These are phyloP conservation scores for Obelidium mucronatum DNA, from an alignment of 192 early-diverging fungal species.

Conservation along the genomic window DNA sequence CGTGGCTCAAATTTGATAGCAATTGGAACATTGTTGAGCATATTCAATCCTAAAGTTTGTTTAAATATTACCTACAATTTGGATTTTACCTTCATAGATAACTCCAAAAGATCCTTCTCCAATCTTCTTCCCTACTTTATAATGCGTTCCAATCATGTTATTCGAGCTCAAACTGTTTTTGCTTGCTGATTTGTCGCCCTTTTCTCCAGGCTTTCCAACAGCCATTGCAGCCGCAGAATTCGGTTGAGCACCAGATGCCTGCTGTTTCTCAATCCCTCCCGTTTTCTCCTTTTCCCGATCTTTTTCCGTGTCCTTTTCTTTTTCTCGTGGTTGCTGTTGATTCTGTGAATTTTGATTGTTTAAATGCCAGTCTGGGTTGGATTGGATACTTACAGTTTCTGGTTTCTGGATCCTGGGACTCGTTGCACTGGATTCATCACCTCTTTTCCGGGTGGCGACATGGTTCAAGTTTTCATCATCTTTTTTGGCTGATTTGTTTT, in stretches of 20 bases:
- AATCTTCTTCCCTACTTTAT: conserved; percentile 90
- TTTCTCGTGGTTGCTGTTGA: neutral
- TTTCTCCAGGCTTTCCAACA: neutral
- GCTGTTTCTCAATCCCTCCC: neutral
- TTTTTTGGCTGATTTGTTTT: too few relatives aligned
- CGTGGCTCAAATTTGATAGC: conserved; percentile 95
- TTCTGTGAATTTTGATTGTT: neutral
- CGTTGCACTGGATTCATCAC: too few relatives aligned
- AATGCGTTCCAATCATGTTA: conserved; percentile 92
- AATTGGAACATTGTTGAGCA: conserved; percentile 88
- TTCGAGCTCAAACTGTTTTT: conserved; percentile 21
- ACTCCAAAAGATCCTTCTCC: conserved; percentile 96
- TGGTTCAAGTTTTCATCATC: too few relatives aligned
- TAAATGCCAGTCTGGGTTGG: neutral
- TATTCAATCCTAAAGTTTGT: conserved; percentile 63
- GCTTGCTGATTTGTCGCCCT: neutral
- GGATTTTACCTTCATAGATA: conserved; percentile 88
- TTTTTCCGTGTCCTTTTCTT: neutral
- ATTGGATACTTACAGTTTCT: too few relatives aligned
- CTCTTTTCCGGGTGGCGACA: too few relatives aligned
- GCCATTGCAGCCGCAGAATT: neutral
- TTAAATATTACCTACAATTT: neutral
- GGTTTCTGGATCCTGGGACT: too few relatives aligned
- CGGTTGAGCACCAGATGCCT: neutral
- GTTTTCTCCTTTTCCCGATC: neutral